Evolutionary conservation across 495 filamentous ascomycete species (phyloP).

Genomic region (Delitschia confertaspora): DNA sequence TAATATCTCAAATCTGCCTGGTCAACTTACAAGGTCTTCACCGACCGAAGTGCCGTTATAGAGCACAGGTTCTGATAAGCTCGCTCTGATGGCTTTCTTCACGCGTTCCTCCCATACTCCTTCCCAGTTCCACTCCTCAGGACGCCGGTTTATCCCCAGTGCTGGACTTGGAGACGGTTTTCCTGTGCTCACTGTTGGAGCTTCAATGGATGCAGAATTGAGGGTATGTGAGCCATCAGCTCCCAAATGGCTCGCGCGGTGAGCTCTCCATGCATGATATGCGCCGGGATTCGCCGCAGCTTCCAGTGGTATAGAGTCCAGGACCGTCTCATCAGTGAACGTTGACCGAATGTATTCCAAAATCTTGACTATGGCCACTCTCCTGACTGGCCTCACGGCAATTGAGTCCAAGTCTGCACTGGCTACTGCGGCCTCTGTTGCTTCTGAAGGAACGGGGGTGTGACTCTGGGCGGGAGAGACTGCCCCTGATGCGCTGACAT

Average conservation of each 20-base stretch:
- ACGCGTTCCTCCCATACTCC: conserved; percentile 86
- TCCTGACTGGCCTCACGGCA: conserved; percentile 2
- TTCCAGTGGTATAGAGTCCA: conserved; percentile 71
- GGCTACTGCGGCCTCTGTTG: neutral
- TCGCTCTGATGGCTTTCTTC: conserved; percentile 63
- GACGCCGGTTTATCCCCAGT: conserved; percentile 42
- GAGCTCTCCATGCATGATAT: conserved; percentile 80
- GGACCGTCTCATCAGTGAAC: conserved; percentile 65
- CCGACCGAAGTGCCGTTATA: conserved; percentile 45
- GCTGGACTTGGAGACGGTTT: conserved; percentile 1
- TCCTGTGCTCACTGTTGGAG: neutral
- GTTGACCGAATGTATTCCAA: conserved; percentile 71
- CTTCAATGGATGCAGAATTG: conserved; percentile 8
- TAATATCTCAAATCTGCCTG: neutral
- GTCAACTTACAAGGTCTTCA: conserved; percentile 16
- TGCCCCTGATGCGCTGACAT: conserved; percentile 26
- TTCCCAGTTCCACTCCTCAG: conserved; percentile 92
- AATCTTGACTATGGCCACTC: conserved; percentile 48
- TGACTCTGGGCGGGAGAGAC: conserved; percentile 8
- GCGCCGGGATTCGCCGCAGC: conserved; percentile 80
- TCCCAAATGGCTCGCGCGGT: conserved; percentile 37
- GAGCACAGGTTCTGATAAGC: conserved; percentile 64
- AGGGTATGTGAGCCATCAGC: conserved; percentile 1
- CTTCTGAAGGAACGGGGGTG: conserved; percentile 7
- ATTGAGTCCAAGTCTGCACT: neutral